Evolutionary conservation across 176 grass and related monocot species (phyloP).

Genomic region (Triticum aestivum): IWGSC_CS_RefSeq_v2.1 NC_057810.1:534952903-534953402

Average conservation of each 20-base stretch:
- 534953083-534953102: background rate
- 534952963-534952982: conserved; percentile 69
- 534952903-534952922: conserved; percentile 61
- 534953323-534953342: background rate
- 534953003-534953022: conserved; percentile 55
- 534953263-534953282: background rate
- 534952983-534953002: conserved; percentile 44
- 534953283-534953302: background rate
- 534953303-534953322: background rate
- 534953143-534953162: background rate
- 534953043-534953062: background rate
- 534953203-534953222: background rate
- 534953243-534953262: background rate
- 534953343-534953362: background rate
- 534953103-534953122: background rate
- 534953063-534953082: background rate
- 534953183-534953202: background rate
- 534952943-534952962: conserved; percentile 83
- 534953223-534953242: background rate
- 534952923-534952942: conserved; percentile 62
- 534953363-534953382: background rate
- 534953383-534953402: background rate
- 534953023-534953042: conserved; percentile 69
- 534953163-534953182: background rate
- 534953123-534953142: background rate